These are phyloP conservation scores for Mortierella sp. DNA, from an alignment of 371 early-diverging fungal genomes.

Conservation along the genomic window DNA sequence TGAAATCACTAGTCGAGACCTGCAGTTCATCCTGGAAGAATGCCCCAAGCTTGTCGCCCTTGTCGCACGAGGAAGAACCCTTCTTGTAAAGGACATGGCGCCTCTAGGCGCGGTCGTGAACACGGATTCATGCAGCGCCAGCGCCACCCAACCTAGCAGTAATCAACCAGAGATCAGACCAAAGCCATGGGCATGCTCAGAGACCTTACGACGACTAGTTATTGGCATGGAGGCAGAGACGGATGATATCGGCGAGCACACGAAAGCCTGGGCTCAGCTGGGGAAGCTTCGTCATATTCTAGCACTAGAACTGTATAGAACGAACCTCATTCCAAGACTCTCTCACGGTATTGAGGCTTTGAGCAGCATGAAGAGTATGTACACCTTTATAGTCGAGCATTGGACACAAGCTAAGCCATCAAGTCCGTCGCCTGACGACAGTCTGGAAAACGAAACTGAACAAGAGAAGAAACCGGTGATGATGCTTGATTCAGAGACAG, in stretches of 20 bases:
- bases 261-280: slow-evolving; percentile 4
- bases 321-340: slow-evolving; percentile 6
- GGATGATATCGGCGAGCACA: neutral
- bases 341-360: slow-evolving; percentile 1
- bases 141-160: no score
- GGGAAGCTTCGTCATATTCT: neutral
- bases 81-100: slow-evolving; percentile 4
- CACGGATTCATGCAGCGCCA: neutral
- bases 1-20: neutral
- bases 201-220: neutral
- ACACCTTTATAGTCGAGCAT: neutral
- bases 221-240: slow-evolving; percentile 4
- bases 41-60: slow-evolving; percentile 2
- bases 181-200: slow-evolving; percentile 3
- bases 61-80: neutral
- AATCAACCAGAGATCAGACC: neutral
- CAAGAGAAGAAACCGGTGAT: neutral
- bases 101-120: neutral
- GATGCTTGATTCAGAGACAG: slow-evolving; percentile 1
- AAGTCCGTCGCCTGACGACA: neutral
- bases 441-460: neutral
- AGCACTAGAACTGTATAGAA: neutral
- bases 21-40: neutral
- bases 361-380: neutral
- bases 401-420: neutral